Evolutionary conservation across 805 yeast species (phyloP).

Genomic region (Saccharomycopsis babjevae): DNA sequence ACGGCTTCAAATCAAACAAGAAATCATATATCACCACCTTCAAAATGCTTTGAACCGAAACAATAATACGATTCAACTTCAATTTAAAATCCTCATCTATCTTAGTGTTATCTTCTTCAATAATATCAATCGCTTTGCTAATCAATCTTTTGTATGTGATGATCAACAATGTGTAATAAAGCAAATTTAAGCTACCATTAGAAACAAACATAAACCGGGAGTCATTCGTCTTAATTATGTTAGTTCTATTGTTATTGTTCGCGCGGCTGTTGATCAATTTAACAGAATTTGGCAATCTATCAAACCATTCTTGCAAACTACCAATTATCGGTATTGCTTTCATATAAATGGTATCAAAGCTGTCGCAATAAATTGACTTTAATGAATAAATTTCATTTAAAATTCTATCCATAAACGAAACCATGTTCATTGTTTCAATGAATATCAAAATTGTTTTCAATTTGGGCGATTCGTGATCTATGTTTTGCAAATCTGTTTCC

Average conservation of each 20-base stretch:
- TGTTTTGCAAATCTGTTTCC: constrained; percentile 9
- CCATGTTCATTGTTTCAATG: constrained; percentile 22
- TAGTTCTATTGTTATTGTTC: background rate
- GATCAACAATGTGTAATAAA: constrained; percentile 20
- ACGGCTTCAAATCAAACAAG: constrained; percentile 18
- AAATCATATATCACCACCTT: constrained; percentile 19
- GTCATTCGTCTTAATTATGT: background rate
- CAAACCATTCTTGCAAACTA: constrained; percentile 21
- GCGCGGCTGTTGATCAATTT: constrained; percentile 1
- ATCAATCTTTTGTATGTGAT: constrained; percentile 22
- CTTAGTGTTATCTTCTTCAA: constrained; percentile 1
- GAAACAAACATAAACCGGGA: constrained; percentile 11
- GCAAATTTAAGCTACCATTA: constrained; percentile 21
- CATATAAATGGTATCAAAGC: constrained; percentile 18
- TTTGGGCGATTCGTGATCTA: background rate
- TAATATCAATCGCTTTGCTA: constrained; percentile 20
- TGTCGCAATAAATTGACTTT: constrained; percentile 22
- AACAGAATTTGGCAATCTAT: constrained; percentile 16
- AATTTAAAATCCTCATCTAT: background rate
- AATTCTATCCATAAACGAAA: constrained; percentile 21
- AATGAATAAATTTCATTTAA: constrained; percentile 21
- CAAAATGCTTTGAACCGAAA: constrained; percentile 4
- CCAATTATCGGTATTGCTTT: constrained; percentile 18
- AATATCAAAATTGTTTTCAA: constrained; percentile 19
- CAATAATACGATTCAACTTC: background rate